Conservation (phyloP, 2,329 filamentous ascomycete species). For the Fusarium sp. region DNA sequence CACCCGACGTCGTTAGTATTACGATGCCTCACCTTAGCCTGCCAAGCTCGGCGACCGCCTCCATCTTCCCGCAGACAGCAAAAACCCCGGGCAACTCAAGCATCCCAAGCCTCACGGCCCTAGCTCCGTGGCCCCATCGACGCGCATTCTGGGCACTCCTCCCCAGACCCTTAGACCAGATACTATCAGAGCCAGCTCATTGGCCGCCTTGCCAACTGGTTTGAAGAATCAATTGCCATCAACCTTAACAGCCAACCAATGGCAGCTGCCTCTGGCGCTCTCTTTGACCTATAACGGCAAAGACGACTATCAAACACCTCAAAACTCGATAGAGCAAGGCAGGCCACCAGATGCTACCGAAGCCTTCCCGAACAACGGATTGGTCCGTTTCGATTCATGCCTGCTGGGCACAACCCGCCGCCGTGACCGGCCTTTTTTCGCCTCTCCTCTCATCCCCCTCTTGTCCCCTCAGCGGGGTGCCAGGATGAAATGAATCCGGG, state of each 20-base stretch:
- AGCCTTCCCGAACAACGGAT: slow-evolving; percentile 21
- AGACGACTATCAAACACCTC: slow-evolving; percentile 18
- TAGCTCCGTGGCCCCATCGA: slow-evolving; percentile 33
- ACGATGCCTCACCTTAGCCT: slow-evolving; percentile 4
- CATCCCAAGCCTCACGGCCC: slow-evolving; percentile 5
- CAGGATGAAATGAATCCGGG: slow-evolving; percentile 34
- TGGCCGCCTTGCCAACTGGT: slow-evolving; percentile 44
- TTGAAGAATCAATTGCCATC: slow-evolving; percentile 49
- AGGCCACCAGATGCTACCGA: slow-evolving; percentile 28
- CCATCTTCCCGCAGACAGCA: slow-evolving; percentile 11
- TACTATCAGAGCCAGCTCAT: slow-evolving; percentile 42
- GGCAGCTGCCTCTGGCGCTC: slow-evolving; percentile 1
- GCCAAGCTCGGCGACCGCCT: slow-evolving; percentile 5
- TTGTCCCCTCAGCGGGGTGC: slow-evolving; percentile 4
- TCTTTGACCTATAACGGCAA: slow-evolving; percentile 28
- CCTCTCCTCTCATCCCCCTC: not conserved
- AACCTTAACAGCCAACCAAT: slow-evolving; percentile 37
- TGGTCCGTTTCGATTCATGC: slow-evolving; percentile 18
- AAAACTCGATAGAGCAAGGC: slow-evolving; percentile 21
- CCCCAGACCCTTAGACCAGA: slow-evolving; percentile 27
- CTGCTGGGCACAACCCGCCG: slow-evolving; percentile 5
- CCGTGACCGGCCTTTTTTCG: slow-evolving; percentile 13
- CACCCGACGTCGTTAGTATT: slow-evolving; percentile 8
- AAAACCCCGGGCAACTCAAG: slow-evolving; percentile 3
- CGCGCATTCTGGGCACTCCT: slow-evolving; percentile 33